These are phyloP conservation scores for Kitagawia praeruptora DNA, from an alignment of 129 eudicot species.

Conservation along the genomic window DNA sequence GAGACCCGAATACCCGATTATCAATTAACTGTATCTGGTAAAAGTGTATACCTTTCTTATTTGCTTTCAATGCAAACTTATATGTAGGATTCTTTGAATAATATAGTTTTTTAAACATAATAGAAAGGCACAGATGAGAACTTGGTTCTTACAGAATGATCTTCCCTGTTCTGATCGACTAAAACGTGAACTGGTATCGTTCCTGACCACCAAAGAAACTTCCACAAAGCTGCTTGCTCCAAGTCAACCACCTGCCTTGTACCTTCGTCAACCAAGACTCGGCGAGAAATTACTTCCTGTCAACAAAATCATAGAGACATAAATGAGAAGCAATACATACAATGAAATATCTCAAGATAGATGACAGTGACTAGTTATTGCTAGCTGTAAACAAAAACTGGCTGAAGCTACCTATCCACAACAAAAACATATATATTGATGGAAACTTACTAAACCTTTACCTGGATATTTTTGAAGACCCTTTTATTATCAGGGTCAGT, in stretches of 20 bases:
- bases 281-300: conserved; percentile 91
- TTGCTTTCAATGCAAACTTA: neutral
- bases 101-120: neutral
- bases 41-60: neutral
- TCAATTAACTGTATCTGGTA: neutral
- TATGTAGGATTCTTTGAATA: neutral
- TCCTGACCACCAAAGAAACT: conserved; percentile 97
- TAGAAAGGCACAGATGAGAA: neutral
- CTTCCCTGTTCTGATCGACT: conserved; percentile 89
- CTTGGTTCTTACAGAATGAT: conserved; percentile 59
- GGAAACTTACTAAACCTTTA: conserved; percentile 14
- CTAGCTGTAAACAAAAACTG: neutral
- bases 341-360: neutral
- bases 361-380: neutral
- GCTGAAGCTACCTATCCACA: neutral
- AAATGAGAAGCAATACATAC: neutral
- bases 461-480: conserved; percentile 94
- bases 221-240: conserved; percentile 98
- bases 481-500: conserved; percentile 85
- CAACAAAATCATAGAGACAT: neutral
- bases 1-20: neutral
- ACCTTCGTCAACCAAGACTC: conserved; percentile 84
- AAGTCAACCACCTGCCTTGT: conserved; percentile 81
- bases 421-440: neutral
- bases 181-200: conserved; percentile 86